Conservation (phyloP, 306 rosid genomes). For the Abrus precatorius region DNA sequence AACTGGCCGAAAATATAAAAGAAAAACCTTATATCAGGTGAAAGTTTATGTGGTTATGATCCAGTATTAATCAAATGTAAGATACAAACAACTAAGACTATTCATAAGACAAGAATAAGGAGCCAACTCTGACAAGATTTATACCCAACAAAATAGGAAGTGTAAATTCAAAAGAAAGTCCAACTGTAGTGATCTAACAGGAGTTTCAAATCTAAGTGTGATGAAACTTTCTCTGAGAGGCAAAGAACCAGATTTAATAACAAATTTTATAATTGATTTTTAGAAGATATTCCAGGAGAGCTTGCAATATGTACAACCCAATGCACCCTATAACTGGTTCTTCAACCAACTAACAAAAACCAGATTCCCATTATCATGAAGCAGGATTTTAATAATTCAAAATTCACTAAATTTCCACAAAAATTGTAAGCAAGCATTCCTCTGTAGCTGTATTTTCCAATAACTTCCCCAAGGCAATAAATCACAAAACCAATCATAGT, state of each 20-base stretch:
- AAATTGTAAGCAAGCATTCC: constrained; percentile 14
- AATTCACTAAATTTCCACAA: constrained; percentile 5
- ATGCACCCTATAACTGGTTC: neutral
- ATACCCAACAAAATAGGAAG: neutral
- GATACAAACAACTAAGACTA: neutral
- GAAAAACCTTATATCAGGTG: neutral
- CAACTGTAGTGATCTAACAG: neutral
- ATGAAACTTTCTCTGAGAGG: neutral
- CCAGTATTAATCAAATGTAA: neutral
- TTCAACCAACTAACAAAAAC: constrained; percentile 19
- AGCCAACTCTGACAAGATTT: neutral
- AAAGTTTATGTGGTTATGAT: neutral
- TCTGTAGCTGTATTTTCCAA: neutral
- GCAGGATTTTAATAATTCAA: constrained; percentile 1
- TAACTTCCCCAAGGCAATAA: neutral
- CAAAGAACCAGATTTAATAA: constrained; percentile 6
- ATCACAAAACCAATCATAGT: constrained; percentile 16
- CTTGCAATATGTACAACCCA: constrained; percentile 8
- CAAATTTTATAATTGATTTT: neutral
- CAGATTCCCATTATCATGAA: neutral
- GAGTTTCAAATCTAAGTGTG: neutral
- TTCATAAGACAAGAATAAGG: neutral
- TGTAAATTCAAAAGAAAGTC: neutral
- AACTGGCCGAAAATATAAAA: neutral
- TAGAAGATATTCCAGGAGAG: neutral